Percentiles rank a stretch among this genome's conserved stretches.
Evolutionary conservation across 805 yeast genomes (phyloP).

Genomic region (Ogataea angusta): DNA sequence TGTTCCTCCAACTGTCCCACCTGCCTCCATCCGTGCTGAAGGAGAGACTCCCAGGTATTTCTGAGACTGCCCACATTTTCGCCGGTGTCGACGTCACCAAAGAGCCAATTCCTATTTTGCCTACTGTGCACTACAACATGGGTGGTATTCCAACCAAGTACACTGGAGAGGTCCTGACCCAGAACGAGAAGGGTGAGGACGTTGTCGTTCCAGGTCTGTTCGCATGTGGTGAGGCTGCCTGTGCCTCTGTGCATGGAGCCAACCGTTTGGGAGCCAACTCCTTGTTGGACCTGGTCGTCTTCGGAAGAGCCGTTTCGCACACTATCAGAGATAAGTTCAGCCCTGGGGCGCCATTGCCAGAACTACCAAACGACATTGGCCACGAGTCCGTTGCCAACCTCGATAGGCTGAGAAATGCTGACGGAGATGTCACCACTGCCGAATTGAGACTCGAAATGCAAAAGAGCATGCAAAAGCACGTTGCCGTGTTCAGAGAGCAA

Average conservation of each 20-base stretch:
- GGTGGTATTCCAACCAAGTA: conserved; percentile 99
- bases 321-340: conserved; percentile 80
- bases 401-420: conserved; percentile 82
- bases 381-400: conserved; percentile 85
- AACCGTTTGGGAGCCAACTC: conserved; percentile 99
- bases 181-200: conserved; percentile 86
- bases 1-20: conserved; percentile 90
- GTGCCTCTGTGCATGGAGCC: conserved; percentile 99
- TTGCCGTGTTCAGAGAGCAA: conserved; percentile 95
- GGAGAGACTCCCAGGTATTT: conserved; percentile 98
- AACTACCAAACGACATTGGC: conserved; percentile 84
- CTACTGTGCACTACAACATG: conserved; percentile 99
- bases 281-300: conserved; percentile 90
- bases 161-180: conserved; percentile 89
- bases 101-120: conserved; percentile 97
- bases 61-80: conserved; percentile 96
- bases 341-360: conserved; percentile 85
- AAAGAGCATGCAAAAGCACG: conserved; percentile 92
- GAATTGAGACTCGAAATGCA: conserved; percentile 91
- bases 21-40: conserved; percentile 86
- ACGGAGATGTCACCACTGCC: conserved; percentile 81
- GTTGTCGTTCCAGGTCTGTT: conserved; percentile 85
- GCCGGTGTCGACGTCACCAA: conserved; percentile 99
- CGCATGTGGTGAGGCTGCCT: conserved; percentile 99
- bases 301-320: conserved; percentile 97